A percentile compares a stretch with the other conserved stretches of the same genome.
These are phyloP conservation scores for Puccinia novopanici DNA, from an alignment of 1,284 basidiomycete species.

Conservation along the genomic window DNA sequence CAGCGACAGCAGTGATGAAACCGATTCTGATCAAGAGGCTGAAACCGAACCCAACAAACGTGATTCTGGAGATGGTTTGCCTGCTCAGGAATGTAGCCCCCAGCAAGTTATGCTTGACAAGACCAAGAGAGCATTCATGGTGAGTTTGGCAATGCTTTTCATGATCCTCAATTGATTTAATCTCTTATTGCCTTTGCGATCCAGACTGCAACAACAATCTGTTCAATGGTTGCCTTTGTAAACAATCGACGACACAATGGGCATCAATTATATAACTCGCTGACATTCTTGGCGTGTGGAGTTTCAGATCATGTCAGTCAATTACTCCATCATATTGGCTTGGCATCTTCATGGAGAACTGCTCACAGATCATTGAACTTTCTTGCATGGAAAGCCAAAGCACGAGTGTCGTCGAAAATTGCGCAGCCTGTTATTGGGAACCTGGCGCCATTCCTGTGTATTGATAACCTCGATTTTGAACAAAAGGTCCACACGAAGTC, in stretches of 20 bases:
- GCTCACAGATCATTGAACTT: not conserved
- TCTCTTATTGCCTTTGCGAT: not conserved
- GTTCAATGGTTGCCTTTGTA: not conserved
- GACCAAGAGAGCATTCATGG: not conserved
- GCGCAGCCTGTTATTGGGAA: too few species aligned
- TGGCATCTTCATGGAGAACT: not conserved
- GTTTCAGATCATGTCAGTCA: not conserved
- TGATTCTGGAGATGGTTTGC: too few species aligned
- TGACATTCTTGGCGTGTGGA: too few species aligned
- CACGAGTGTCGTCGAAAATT: too few species aligned
- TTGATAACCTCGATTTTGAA: conserved; percentile 11
- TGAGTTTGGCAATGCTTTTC: not conserved
- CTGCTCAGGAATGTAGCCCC: not conserved
- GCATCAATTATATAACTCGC: not conserved
- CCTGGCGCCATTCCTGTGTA: not conserved
- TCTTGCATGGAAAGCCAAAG: too few species aligned
- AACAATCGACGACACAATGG: not conserved
- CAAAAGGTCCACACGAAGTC: not conserved
- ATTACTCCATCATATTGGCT: not conserved
- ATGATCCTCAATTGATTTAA: not conserved
- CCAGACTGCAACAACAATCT: not conserved
- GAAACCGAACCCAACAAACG: not conserved
- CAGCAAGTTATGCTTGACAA: not conserved
- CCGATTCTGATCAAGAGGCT: not conserved
- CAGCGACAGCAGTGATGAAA: not conserved